Conservation (phyloP, 2,329 filamentous ascomycete genomes). For the Calonectria hawksworthii region DNA sequence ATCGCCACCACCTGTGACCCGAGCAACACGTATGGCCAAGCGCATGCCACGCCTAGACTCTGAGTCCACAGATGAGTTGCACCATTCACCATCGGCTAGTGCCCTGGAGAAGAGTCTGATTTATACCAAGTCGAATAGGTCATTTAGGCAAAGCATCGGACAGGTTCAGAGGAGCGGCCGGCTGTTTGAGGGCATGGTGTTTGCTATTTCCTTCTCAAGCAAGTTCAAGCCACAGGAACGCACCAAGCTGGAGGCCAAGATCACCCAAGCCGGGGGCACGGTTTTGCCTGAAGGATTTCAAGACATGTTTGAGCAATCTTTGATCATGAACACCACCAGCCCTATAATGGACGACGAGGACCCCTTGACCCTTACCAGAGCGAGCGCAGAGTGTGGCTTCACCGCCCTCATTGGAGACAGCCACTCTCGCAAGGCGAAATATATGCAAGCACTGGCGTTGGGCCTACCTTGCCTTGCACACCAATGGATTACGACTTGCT, state of each 20-base stretch:
- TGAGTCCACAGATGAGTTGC: constrained; percentile 64
- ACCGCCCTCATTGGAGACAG: constrained; percentile 88
- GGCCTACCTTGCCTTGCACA: constrained; percentile 88
- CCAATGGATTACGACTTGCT: constrained; percentile 84
- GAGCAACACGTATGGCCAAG: constrained; percentile 38
- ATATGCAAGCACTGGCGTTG: constrained; percentile 93
- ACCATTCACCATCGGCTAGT: constrained; percentile 54
- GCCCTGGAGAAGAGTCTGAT: constrained; percentile 56
- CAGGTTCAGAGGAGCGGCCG: constrained; percentile 43
- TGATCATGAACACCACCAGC: constrained; percentile 51
- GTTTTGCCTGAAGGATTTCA: constrained; percentile 84
- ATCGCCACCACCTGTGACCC: constrained; percentile 45
- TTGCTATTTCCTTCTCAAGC: constrained; percentile 82
- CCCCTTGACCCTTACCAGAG: constrained; percentile 66
- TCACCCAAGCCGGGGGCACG: constrained; percentile 78
- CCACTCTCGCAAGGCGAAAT: constrained; percentile 90
- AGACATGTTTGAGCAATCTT: constrained; percentile 75
- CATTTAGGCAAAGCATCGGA: constrained; percentile 46
- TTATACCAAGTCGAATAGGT: constrained; percentile 44
- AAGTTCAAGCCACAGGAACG: constrained; percentile 57
- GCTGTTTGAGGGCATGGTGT: constrained; percentile 86
- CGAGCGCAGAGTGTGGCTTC: constrained; percentile 75
- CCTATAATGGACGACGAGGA: constrained; percentile 48
- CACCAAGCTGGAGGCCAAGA: constrained; percentile 68
- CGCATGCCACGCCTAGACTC: constrained; percentile 52